Percentiles rank a stretch among this genome's conserved stretches.
phyloP scores from a whole-genome alignment of 805 yeast genomes.

The Wickerhamiella slavikovae region DNA sequence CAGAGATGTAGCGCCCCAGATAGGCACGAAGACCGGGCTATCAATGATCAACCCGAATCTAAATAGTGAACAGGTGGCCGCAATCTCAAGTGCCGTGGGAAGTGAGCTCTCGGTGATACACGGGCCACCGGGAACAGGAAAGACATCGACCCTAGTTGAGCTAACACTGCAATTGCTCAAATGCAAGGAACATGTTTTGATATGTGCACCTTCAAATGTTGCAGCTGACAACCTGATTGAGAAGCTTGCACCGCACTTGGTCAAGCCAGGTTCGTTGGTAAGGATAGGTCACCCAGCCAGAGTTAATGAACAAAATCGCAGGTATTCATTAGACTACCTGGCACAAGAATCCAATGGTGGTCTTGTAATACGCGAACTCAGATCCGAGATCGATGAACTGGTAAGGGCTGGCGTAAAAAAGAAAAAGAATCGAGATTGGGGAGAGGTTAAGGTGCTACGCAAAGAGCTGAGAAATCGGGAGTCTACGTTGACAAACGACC shows the following conservation, averaged over 20 bases:
- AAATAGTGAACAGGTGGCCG: slow-evolving; percentile 52
- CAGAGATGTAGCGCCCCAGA: too few relatives aligned
- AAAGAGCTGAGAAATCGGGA: too few relatives aligned
- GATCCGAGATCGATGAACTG: too few relatives aligned
- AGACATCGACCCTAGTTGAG: slow-evolving; percentile 71
- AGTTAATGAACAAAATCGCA: slow-evolving; percentile 35
- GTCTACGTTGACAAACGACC: too few relatives aligned
- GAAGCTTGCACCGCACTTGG: slow-evolving; percentile 30
- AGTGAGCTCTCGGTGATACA: slow-evolving; percentile 39
- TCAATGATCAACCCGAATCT: slow-evolving; percentile 26
- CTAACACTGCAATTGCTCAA: slow-evolving; percentile 49
- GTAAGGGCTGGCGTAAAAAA: slow-evolving; percentile 32
- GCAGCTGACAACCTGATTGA: slow-evolving; percentile 84
- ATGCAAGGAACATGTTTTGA: slow-evolving; percentile 37
- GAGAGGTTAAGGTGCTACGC: slow-evolving; percentile 45
- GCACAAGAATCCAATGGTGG: slow-evolving; percentile 35
- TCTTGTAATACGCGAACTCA: too few relatives aligned
- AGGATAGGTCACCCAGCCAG: slow-evolving; percentile 93
- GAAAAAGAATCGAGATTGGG: slow-evolving; percentile 37
- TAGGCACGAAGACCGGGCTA: too few relatives aligned
- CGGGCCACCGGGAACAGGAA: slow-evolving; percentile 75
- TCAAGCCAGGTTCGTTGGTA: slow-evolving; percentile 31
- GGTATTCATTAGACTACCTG: slow-evolving; percentile 60
- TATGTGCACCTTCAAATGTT: slow-evolving; percentile 88
- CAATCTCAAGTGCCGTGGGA: slow-evolving; percentile 43